Conservation (phyloP, 140 eudicot genomes). For the Ambrosia hybrid region DNA sequence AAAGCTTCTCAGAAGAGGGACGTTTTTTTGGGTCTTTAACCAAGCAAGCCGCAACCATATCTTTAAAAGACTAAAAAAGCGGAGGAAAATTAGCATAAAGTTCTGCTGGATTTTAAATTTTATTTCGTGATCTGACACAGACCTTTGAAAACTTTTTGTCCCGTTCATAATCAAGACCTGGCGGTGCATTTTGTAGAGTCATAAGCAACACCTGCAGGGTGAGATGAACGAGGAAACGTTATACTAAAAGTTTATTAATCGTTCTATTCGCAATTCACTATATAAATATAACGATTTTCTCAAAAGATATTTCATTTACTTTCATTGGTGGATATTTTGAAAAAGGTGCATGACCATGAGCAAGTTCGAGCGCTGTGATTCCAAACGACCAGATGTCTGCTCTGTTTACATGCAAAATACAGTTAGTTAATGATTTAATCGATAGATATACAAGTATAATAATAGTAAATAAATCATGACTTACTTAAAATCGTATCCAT, state of each 20-base stretch:
- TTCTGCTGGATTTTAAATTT: no score
- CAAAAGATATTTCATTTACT: constrained; percentile 36
- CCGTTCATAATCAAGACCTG: constrained; percentile 36
- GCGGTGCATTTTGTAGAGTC: constrained; percentile 96
- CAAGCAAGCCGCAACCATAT: constrained; percentile 92
- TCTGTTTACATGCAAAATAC: constrained; percentile 41
- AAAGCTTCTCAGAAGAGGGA: constrained; percentile 77
- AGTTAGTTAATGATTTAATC: neutral
- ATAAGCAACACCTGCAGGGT: constrained; percentile 55
- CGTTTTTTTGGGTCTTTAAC: constrained; percentile 94
- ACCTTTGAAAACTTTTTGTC: no score
- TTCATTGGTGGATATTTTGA: constrained; percentile 98
- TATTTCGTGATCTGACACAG: no score
- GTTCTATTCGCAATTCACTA: neutral
- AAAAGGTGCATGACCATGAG: constrained; percentile 98
- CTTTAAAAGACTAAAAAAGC: constrained; percentile 70
- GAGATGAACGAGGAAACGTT: neutral
- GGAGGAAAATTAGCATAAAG: no score
- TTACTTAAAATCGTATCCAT: constrained; percentile 92
- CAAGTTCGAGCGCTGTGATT: constrained; percentile 95
- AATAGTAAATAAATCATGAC: constrained; percentile 22
- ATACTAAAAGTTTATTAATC: neutral
- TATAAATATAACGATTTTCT: neutral
- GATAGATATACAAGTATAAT: neutral
- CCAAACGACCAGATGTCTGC: constrained; percentile 98